Percentiles rank a stretch among this genome's conserved stretches.
phyloP scores from a whole-genome alignment of 164 flowering plant species.

The Stephania japonica region DNA sequence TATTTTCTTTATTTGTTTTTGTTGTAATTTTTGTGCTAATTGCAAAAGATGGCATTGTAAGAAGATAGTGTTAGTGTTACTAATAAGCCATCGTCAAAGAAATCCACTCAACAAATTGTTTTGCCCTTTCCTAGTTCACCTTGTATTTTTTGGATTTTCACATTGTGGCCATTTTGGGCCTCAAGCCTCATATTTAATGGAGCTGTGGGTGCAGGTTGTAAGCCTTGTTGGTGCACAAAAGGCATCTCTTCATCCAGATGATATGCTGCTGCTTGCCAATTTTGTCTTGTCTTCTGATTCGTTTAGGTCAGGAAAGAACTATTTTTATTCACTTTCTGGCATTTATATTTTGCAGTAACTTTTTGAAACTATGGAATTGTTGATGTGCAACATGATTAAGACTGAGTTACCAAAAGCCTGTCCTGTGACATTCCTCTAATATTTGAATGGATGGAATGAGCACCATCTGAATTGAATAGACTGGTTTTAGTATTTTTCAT shows the following conservation, averaged over 20 bases:
- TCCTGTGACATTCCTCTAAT: background rate
- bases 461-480: background rate
- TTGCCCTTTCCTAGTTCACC: background rate
- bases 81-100: background rate
- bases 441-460: background rate
- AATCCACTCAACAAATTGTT: background rate
- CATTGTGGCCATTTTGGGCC: slow-evolving; percentile 7
- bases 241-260: slow-evolving; percentile 98
- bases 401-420: background rate
- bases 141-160: background rate
- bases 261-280: slow-evolving; percentile 88
- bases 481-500: background rate
- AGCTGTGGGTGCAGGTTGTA: slow-evolving; percentile 58
- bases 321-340: background rate
- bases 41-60: background rate
- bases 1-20: background rate
- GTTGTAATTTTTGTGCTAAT: background rate
- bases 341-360: background rate
- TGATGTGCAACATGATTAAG: background rate
- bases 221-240: slow-evolving; percentile 98
- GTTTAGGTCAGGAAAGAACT: slow-evolving; percentile 53
- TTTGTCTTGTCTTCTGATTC: slow-evolving; percentile 93
- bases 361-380: background rate
- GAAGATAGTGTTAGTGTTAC: background rate
- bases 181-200: background rate